These are phyloP conservation scores for Mesembryanthemum crystallinum DNA, from an alignment of 148 eudicot genomes.

Conservation along the genomic window DNA sequence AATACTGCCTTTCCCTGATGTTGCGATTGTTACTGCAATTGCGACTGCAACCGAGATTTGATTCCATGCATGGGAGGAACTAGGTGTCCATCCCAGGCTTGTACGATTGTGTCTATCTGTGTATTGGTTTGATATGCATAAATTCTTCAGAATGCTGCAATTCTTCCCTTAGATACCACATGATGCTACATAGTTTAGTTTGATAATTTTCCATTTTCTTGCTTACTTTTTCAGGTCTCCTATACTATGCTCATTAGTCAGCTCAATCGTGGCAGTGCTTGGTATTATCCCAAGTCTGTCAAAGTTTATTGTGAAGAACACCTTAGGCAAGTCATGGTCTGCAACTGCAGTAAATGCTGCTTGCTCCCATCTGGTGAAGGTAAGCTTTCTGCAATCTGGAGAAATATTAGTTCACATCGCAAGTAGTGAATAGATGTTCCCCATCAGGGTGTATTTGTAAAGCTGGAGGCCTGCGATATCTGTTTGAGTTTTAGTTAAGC, in stretches of 20 bases:
- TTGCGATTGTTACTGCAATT: too few species aligned
- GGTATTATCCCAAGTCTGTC: slow-evolving; percentile 57
- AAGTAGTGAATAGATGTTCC: neutral
- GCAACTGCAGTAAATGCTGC: slow-evolving; percentile 62
- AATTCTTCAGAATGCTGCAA: neutral
- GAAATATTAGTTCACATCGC: neutral
- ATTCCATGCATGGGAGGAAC: too few species aligned
- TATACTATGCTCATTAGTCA: slow-evolving; percentile 33
- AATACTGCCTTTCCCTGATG: too few species aligned
- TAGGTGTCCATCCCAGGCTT: neutral
- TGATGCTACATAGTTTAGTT: neutral
- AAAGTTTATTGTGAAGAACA: slow-evolving; percentile 51
- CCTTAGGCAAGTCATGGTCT: slow-evolving; percentile 74
- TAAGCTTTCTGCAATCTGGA: slow-evolving; percentile 19
- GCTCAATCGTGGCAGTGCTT: slow-evolving; percentile 53
- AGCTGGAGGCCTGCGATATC: neutral
- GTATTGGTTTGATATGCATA: neutral
- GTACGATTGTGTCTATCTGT: neutral
- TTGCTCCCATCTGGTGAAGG: slow-evolving; percentile 62
- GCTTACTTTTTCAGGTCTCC: slow-evolving; percentile 47
- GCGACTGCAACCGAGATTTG: too few species aligned
- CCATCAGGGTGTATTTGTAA: neutral
- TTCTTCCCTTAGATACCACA: neutral
- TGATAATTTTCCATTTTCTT: slow-evolving; percentile 9
- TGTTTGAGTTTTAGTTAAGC: neutral